phyloP scores from a whole-genome alignment of 2,329 filamentous ascomycete genomes.

The Arthrobotrys sphaeroides region DNA sequence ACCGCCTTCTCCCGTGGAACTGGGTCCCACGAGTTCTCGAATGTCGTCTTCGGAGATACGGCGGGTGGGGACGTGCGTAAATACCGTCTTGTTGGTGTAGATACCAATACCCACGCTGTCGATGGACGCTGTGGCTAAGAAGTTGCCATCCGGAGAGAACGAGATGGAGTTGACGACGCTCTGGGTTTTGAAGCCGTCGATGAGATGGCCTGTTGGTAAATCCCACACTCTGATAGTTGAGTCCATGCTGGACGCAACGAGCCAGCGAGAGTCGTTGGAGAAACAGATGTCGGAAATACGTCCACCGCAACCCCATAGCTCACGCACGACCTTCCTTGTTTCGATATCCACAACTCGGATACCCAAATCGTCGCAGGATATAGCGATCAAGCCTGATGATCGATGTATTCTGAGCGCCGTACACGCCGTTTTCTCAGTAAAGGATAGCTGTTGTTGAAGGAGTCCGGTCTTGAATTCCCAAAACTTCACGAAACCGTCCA shows the following conservation, averaged over 20 bases:
- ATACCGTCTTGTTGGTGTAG: slow-evolving; percentile 91
- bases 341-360: slow-evolving; percentile 90
- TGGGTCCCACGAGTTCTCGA: slow-evolving; percentile 72
- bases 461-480: slow-evolving; percentile 92
- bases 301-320: slow-evolving; percentile 83
- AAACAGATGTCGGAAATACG: slow-evolving; percentile 84
- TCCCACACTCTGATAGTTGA: slow-evolving; percentile 89
- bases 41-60: slow-evolving; percentile 84
- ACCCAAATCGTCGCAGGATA: slow-evolving; percentile 87
- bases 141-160: slow-evolving; percentile 91
- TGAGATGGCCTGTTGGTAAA: slow-evolving; percentile 90
- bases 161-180: slow-evolving; percentile 83
- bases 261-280: slow-evolving; percentile 92
- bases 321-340: slow-evolving; percentile 88
- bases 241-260: slow-evolving; percentile 86
- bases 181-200: slow-evolving; percentile 85
- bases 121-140: slow-evolving; percentile 86
- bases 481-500: slow-evolving; percentile 95
- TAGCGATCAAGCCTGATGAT: slow-evolving; percentile 83
- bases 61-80: slow-evolving; percentile 84
- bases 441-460: slow-evolving; percentile 81
- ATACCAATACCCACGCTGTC: slow-evolving; percentile 87
- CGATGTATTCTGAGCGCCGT: slow-evolving; percentile 82
- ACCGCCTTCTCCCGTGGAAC: slow-evolving; percentile 82
- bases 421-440: slow-evolving; percentile 79